Base-by-base conservation (phyloP, 1,284 basidiomycete species). In the Coriolopsis trogii region DNA sequence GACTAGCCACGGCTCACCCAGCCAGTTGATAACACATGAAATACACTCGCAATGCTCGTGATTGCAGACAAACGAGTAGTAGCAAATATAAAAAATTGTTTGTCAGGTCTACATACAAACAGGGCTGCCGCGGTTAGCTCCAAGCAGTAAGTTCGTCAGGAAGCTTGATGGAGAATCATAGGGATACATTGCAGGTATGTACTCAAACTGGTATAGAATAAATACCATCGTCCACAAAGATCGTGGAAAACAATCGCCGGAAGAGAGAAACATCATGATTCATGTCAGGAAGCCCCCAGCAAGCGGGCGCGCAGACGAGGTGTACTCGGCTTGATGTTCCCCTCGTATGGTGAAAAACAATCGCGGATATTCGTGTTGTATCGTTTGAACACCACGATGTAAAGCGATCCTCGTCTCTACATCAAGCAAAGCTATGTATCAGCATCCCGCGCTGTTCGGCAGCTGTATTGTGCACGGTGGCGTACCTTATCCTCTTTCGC, bases 321-420 rank as follows among this genome's bases (percentile, higher is more conserved):
- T 36, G 59, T 58, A 29, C 58, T 54, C 8, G 46, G 59, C 42
- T 45, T 47, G 41, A 61, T 58, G 36, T 39, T 53, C 15, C 59
- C 59, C 30, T 61, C 54, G 37, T 44, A 31, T 1, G 49, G 54
- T 0, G 56, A 58, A 34, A 61, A 61, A 43, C 46, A 46, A 18
- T 50, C 54, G 20, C 59, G 53, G 39, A 60, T 53, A 25, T 56
- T 59, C 2, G 55, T 46, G 20, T 48, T 33, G 26, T 56, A 55
- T 30, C 55, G 55, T 28, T 55, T 51, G 36, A 59, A 59, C 33
- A 59, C 55, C 46, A 59, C 58, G n/a, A 54, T 25, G 40, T 56
- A 59, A 6, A 55, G 24, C 29, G 44, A 33, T 5, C 51, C 49
- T 10, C 46, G 52, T 40, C 51, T 52, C 49, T 46, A 25, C 44